Conservation (phyloP, 2,329 filamentous ascomycete species). For the Ascochyta viciae-villosae region DNA sequence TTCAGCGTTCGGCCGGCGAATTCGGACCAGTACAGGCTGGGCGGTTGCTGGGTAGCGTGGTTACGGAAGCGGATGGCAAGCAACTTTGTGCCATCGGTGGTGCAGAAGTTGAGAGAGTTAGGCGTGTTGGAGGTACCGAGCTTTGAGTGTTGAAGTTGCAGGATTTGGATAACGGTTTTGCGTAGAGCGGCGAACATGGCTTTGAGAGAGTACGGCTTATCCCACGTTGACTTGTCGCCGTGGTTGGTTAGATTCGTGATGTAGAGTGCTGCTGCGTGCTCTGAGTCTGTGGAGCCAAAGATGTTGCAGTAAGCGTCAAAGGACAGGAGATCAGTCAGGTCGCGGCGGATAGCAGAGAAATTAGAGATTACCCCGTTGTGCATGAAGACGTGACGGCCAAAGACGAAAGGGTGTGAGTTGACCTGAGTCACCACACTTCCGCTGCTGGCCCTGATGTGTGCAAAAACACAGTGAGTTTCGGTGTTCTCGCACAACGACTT, state of each 20-base stretch:
- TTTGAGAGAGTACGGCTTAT: constrained; percentile 51
- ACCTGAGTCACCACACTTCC: constrained; percentile 57
- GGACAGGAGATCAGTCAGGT: constrained; percentile 54
- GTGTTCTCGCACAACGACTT: constrained; percentile 60
- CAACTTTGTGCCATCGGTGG: constrained; percentile 59
- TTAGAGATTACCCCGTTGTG: constrained; percentile 61
- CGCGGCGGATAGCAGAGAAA: constrained; percentile 56
- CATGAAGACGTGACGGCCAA: constrained; percentile 63
- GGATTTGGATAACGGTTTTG: constrained; percentile 55
- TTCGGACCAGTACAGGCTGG: constrained; percentile 59
- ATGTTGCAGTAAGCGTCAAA: constrained; percentile 59
- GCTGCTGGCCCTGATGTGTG: constrained; percentile 61
- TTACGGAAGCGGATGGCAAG: constrained; percentile 62
- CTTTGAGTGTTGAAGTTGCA: constrained; percentile 54
- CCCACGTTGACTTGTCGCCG: constrained; percentile 50
- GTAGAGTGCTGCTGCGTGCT: constrained; percentile 60
- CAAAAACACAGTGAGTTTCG: constrained; percentile 58
- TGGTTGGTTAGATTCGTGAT: constrained; percentile 55
- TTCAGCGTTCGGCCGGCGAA: constrained; percentile 61
- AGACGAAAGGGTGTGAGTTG: constrained; percentile 64
- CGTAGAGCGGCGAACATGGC: constrained; percentile 57
- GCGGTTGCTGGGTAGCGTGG: constrained; percentile 59
- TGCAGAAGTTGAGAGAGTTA: constrained; percentile 61
- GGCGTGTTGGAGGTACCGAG: constrained; percentile 52
- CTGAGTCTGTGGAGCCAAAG: constrained; percentile 60